These are phyloP conservation scores for Lycium barbarum DNA, from an alignment of 257 asterid species.

Conservation along the genomic window DNA sequence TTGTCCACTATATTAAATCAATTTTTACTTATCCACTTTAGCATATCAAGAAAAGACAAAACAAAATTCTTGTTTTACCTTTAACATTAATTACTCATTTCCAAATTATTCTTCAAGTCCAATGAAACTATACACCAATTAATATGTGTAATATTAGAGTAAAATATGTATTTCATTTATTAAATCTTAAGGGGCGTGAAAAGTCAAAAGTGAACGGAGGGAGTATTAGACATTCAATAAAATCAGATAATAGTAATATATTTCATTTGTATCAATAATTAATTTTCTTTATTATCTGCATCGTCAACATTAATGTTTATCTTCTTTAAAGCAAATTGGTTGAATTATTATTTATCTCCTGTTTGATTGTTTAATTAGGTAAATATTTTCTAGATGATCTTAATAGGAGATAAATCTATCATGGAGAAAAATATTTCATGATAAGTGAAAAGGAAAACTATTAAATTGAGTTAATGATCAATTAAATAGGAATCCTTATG, in stretches of 20 bases:
- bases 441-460: background rate
- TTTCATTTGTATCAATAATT: background rate
- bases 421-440: background rate
- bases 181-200: too few species aligned
- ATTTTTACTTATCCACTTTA: too few species aligned
- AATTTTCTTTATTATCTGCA: background rate
- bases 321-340: background rate
- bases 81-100: too few species aligned
- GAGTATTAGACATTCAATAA: background rate
- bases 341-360: background rate
- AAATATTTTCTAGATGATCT: background rate
- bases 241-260: background rate
- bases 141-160: too few species aligned
- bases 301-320: background rate
- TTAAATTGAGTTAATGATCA: background rate
- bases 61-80: too few species aligned
- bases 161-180: too few species aligned
- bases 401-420: background rate
- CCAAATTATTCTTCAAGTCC: too few species aligned
- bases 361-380: constrained; percentile 7
- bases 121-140: too few species aligned
- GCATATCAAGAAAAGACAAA: too few species aligned
- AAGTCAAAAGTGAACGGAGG: too few species aligned
- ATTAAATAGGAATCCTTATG: background rate
- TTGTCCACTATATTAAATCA: too few species aligned